A percentile compares a stretch with the other conserved stretches of the same genome.
Conservation (phyloP, 2,329 filamentous ascomycete genomes). For the Trichophyton benhamiae region DNA sequence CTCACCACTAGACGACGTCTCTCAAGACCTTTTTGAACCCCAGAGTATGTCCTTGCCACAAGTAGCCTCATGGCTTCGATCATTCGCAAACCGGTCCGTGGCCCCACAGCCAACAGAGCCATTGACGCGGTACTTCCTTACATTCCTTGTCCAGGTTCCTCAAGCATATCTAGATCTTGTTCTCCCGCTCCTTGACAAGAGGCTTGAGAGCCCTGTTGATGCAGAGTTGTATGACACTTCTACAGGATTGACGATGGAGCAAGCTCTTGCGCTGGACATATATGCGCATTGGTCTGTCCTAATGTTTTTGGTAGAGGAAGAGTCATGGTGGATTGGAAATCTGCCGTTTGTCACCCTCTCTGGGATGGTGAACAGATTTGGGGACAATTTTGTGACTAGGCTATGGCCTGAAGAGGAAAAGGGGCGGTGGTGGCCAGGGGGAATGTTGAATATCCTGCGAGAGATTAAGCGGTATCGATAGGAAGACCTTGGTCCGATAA, state of each 20-base stretch:
- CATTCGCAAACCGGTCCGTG: constrained; percentile 4
- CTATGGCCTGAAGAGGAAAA: not conserved
- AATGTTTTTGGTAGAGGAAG: constrained; percentile 18
- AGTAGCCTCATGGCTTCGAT: constrained; percentile 6
- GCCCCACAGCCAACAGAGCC: constrained; percentile 5
- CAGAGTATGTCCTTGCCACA: not conserved
- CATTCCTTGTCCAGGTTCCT: constrained; percentile 4
- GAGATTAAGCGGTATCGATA: constrained; percentile 5
- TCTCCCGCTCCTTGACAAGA: constrained; percentile 7
- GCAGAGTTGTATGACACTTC: not conserved
- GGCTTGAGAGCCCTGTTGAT: not conserved
- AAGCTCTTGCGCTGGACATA: constrained; percentile 17
- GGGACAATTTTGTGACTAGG: constrained; percentile 5
- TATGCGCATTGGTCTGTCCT: constrained; percentile 18
- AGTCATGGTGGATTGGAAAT: constrained; percentile 17
- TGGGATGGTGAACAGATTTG: constrained; percentile 16
- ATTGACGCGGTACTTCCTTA: constrained; percentile 5
- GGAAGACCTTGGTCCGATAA: not conserved
- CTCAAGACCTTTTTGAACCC: not conserved
- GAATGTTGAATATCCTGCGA: constrained; percentile 6
- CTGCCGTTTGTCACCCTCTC: constrained; percentile 13
- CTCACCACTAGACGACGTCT: not conserved
- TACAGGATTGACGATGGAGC: constrained; percentile 9
- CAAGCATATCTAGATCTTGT: constrained; percentile 6
- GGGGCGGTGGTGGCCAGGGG: constrained; percentile 7